Evolutionary conservation across 2,329 filamentous ascomycete genomes (phyloP).

Genomic region (Cladophialophora exuberans): DNA sequence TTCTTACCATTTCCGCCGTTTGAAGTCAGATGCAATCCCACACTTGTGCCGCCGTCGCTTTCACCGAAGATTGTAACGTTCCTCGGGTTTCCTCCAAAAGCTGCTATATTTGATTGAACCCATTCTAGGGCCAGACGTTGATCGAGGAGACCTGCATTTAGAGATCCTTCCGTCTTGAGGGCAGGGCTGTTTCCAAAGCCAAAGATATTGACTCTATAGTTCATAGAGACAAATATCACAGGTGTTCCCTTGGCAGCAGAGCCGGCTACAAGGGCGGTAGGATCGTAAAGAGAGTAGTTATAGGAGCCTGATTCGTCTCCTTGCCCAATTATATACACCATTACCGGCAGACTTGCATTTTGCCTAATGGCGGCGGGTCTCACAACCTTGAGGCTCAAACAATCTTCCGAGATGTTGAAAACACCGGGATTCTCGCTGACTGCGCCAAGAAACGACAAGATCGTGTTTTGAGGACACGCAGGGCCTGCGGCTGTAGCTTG

Average conservation of each 20-base stretch:
- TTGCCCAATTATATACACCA: conserved; percentile 35
- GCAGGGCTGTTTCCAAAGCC: conserved; percentile 39
- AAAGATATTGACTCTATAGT: conserved; percentile 37
- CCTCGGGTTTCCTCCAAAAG: conserved; percentile 31
- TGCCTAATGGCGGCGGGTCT: conserved; percentile 20
- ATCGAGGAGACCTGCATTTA: conserved; percentile 40
- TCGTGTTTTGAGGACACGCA: conserved; percentile 32
- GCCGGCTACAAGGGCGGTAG: conserved; percentile 22
- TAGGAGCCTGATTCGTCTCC: conserved; percentile 18
- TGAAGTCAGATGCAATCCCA: conserved; percentile 54
- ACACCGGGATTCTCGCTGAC: conserved; percentile 15
- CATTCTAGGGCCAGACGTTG: conserved; percentile 30
- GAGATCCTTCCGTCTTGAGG: conserved; percentile 38
- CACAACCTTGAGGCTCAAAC: conserved; percentile 38
- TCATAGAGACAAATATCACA: conserved; percentile 26
- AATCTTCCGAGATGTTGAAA: conserved; percentile 39
- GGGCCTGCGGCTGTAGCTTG: conserved; percentile 32
- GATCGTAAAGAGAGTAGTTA: conserved; percentile 19
- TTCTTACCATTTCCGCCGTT: conserved; percentile 43
- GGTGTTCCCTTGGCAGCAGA: conserved; percentile 19
- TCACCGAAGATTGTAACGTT: conserved; percentile 44
- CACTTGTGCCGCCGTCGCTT: conserved; percentile 52
- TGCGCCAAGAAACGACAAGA: conserved; percentile 10
- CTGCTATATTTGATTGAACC: conserved; percentile 31
- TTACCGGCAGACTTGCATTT: conserved; percentile 36